phyloP scores from a whole-genome alignment of 768 basidiomycete species.

The Boletus sp. region DNA sequence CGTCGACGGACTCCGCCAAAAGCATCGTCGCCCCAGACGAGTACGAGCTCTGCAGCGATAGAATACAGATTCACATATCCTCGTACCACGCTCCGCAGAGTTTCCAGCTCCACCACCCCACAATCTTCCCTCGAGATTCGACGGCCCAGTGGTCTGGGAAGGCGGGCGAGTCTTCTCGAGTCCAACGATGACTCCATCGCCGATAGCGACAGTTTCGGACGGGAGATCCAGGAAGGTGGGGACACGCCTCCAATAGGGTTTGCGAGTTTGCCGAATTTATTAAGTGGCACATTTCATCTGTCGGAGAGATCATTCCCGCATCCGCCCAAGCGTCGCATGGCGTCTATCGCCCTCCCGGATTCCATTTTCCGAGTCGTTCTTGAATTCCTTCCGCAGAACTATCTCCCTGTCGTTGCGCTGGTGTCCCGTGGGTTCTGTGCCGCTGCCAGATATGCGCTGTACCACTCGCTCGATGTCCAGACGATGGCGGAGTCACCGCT shows the following conservation, averaged over 20 bases:
- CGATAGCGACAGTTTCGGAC: slow-evolving; percentile 5
- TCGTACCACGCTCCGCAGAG: slow-evolving; percentile 14
- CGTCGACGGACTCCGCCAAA: slow-evolving; percentile 24
- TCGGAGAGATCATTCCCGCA: background rate
- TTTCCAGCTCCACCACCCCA: slow-evolving; percentile 21
- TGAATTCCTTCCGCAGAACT: slow-evolving; percentile 15
- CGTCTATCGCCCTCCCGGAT: slow-evolving; percentile 12
- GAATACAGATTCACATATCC: slow-evolving; percentile 16
- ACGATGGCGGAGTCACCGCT: slow-evolving; percentile 8
- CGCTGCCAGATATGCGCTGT: slow-evolving; percentile 21
- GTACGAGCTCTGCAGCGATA: slow-evolving; percentile 7
- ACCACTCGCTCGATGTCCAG: slow-evolving; percentile 21
- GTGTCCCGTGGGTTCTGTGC: slow-evolving; percentile 23
- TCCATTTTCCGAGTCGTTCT: slow-evolving; percentile 21
- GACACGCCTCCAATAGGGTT: slow-evolving; percentile 1
- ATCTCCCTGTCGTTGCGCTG: slow-evolving; percentile 22
- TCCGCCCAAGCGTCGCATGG: background rate
- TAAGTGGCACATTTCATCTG: slow-evolving; percentile 9
- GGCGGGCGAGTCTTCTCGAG: slow-evolving; percentile 28
- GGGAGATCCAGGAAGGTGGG: background rate
- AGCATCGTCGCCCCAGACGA: slow-evolving; percentile 3
- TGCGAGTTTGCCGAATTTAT: slow-evolving; percentile 21
- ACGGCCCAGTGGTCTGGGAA: slow-evolving; percentile 30
- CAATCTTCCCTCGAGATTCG: slow-evolving; percentile 31
- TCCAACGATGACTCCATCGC: slow-evolving; percentile 11